Conservation (phyloP, 2,329 filamentous ascomycete genomes). For the Calonectria leucothoes region DNA sequence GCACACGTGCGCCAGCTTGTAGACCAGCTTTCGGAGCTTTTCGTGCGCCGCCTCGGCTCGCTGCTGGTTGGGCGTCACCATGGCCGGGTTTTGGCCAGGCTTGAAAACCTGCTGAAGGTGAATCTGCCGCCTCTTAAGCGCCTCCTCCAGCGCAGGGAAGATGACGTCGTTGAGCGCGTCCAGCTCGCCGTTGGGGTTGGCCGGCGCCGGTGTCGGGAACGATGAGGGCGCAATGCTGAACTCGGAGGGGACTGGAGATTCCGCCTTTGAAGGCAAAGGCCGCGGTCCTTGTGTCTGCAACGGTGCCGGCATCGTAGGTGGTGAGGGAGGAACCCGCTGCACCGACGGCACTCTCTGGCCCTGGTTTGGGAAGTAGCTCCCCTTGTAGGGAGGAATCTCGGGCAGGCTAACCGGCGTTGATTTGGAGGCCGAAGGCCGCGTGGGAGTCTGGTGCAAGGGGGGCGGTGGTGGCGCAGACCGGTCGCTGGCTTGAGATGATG, state of each 20-base stretch:
- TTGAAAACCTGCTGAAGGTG: conserved; percentile 66
- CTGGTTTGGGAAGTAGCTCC: conserved; percentile 46
- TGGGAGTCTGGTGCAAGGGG: conserved; percentile 48
- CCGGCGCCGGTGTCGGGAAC: conserved; percentile 68
- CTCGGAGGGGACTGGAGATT: conserved; percentile 43
- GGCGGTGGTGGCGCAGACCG: conserved; percentile 44
- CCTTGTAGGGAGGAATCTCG: conserved; percentile 68
- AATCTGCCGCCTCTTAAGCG: conserved; percentile 82
- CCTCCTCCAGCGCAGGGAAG: conserved; percentile 90
- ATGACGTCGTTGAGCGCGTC: conserved; percentile 93
- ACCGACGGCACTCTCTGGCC: conserved; percentile 41
- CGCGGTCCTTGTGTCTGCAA: conserved; percentile 35
- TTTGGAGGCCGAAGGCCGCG: conserved; percentile 53
- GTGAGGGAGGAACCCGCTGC: conserved; percentile 42
- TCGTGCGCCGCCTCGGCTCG: conserved; percentile 81
- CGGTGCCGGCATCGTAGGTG: conserved; percentile 27
- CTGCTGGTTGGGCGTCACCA: conserved; percentile 72
- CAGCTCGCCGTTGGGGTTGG: conserved; percentile 74
- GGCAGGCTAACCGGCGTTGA: conserved; percentile 57
- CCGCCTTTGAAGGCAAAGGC: conserved; percentile 45
- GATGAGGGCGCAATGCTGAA: conserved; percentile 54
- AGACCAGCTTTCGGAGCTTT: conserved; percentile 82
- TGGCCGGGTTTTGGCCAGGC: conserved; percentile 50
- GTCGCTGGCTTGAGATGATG: conserved; percentile 23
- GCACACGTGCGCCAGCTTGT: conserved; percentile 85